phyloP scores from a whole-genome alignment of 2,329 filamentous ascomycete species.

The Talaromyces piceae region DNA sequence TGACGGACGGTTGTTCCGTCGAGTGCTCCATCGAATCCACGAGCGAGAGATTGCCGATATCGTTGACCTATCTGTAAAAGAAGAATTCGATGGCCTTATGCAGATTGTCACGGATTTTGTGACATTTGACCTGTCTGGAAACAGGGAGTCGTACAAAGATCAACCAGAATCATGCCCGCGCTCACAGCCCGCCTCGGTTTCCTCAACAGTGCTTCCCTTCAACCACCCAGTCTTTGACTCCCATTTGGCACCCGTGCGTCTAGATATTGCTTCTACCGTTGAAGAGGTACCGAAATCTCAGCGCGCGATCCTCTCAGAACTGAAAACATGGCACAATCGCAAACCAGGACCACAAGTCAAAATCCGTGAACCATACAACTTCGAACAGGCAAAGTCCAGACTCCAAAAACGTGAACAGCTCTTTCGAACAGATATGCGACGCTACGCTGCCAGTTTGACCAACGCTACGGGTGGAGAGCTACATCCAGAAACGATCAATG shows the following conservation, averaged over 20 bases:
- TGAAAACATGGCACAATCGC: slow-evolving; percentile 22
- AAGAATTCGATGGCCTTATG: neutral
- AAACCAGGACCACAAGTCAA: slow-evolving; percentile 11
- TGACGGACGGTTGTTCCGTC: neutral
- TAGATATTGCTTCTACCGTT: neutral
- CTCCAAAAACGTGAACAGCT: slow-evolving; percentile 44
- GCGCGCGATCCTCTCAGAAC: neutral
- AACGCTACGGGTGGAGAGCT: slow-evolving; percentile 56
- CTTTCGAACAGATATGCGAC: slow-evolving; percentile 60
- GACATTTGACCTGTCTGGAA: neutral
- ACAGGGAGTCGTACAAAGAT: too few species aligned
- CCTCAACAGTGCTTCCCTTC: slow-evolving; percentile 1
- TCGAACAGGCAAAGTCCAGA: neutral
- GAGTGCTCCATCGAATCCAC: neutral
- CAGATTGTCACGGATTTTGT: neutral
- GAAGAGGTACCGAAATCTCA: neutral
- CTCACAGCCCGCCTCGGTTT: neutral
- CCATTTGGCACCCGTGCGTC: neutral
- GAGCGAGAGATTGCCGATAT: neutral
- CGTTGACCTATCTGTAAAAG: neutral
- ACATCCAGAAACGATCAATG: slow-evolving; percentile 53
- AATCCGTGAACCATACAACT: neutral
- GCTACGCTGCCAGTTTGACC: slow-evolving; percentile 64
- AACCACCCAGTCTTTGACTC: neutral
- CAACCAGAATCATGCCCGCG: too few species aligned